These are phyloP conservation scores for Candida ponderosae DNA, from an alignment of 805 yeast species.

Conservation along the genomic window DNA sequence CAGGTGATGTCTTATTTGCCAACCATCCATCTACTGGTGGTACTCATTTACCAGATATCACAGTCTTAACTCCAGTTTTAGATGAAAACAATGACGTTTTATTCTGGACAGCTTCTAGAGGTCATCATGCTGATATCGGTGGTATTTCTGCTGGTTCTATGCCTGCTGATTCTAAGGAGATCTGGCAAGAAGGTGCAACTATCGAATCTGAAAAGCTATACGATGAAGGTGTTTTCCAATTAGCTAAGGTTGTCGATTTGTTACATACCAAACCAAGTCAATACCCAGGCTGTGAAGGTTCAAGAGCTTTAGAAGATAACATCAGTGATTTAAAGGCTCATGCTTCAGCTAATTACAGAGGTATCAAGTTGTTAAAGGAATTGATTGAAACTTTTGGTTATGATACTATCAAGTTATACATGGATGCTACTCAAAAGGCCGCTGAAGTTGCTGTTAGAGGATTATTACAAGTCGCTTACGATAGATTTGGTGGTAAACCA, in stretches of 20 bases:
- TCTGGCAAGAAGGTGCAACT: conserved; percentile 45
- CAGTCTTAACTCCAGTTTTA: conserved; percentile 46
- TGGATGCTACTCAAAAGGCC: conserved; percentile 30
- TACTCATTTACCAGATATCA: conserved; percentile 39
- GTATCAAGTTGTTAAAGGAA: conserved; percentile 30
- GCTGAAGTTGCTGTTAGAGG: conserved; percentile 36
- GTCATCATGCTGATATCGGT: conserved; percentile 53
- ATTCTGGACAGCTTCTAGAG: conserved; percentile 45
- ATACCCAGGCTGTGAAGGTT: conserved; percentile 41
- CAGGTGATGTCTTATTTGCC: conserved; percentile 31
- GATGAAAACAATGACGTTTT: conserved; percentile 28
- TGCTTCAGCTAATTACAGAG: conserved; percentile 40
- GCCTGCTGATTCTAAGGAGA: conserved; percentile 42
- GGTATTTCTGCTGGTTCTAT: conserved; percentile 44
- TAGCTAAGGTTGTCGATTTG: conserved; percentile 34
- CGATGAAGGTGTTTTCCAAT: conserved; percentile 37
- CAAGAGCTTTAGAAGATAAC: conserved; percentile 41
- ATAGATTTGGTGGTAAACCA: conserved; percentile 21
- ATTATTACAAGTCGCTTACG: conserved; percentile 25
- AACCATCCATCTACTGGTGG: conserved; percentile 34
- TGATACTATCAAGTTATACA: conserved; percentile 30
- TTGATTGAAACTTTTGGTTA: conserved; percentile 32
- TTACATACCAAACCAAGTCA: conserved; percentile 38
- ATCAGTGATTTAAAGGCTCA: conserved; percentile 36
- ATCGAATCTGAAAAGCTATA: conserved; percentile 41